These are phyloP conservation scores for Xylariaceae sp. DNA, from an alignment of 2,329 filamentous ascomycete genomes.

Conservation along the genomic window DNA sequence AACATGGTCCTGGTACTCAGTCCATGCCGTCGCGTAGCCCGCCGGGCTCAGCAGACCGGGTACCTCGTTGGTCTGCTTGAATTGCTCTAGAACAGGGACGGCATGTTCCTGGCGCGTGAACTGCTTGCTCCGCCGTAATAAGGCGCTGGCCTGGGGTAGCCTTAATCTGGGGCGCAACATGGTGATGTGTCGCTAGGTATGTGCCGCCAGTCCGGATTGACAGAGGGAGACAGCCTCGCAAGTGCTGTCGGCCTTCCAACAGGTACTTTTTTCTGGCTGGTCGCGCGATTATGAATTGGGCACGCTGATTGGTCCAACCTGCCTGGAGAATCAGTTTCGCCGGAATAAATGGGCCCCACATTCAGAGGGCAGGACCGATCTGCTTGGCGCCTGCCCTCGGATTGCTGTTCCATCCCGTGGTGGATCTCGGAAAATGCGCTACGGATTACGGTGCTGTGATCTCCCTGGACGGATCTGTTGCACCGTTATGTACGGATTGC, in stretches of 20 bases:
- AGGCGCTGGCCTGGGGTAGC: slow-evolving; percentile 41
- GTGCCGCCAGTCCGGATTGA: slow-evolving; percentile 16
- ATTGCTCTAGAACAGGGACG: slow-evolving; percentile 43
- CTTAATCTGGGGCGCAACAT: slow-evolving; percentile 54
- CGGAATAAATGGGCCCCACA: slow-evolving; percentile 6
- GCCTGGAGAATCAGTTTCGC: slow-evolving; percentile 27
- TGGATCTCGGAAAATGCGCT: background rate
- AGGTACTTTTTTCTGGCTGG: slow-evolving; percentile 25
- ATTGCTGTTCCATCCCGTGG: background rate
- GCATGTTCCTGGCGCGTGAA: slow-evolving; percentile 41
- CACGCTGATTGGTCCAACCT: slow-evolving; percentile 22
- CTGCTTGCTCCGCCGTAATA: slow-evolving; percentile 33
- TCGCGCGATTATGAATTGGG: slow-evolving; percentile 12
- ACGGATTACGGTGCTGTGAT: background rate
- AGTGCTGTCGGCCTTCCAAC: slow-evolving; percentile 11
- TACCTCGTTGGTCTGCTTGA: slow-evolving; percentile 43
- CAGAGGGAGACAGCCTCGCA: background rate
- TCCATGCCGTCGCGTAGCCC: slow-evolving; percentile 74
- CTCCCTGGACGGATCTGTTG: background rate
- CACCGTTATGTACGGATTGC: background rate
- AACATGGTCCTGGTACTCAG: slow-evolving; percentile 70
- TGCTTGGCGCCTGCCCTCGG: background rate
- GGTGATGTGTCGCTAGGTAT: slow-evolving; percentile 25
- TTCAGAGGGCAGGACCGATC: background rate
- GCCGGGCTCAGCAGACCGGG: slow-evolving; percentile 64